Base-by-base conservation (phyloP, 2,329 filamentous ascomycete species). In the Fusarium pseudoanthophilum region DNA sequence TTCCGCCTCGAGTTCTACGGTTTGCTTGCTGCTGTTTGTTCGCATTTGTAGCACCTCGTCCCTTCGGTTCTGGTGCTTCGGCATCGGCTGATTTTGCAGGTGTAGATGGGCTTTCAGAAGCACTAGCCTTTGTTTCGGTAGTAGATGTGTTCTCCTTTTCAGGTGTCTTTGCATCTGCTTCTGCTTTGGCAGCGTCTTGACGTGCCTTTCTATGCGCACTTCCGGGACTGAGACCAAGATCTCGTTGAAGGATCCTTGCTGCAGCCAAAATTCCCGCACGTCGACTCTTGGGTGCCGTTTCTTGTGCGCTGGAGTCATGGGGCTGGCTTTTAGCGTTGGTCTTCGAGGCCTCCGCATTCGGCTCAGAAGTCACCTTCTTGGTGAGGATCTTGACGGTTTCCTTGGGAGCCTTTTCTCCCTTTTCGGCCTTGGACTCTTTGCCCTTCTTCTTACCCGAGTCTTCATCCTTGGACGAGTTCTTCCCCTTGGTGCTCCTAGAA, bases 321-420 rank as follows among this genome's bases (percentile, higher is more conserved):
- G 40, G 45, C 36, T 87, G 83, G 61, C 75, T 80, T 15, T 84
- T 79, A 11, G 81, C 77, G 13, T 82, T 82, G 15, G 80, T 76
- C 73, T 87, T 86, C 18, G 86, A 84, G 16, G 85, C 81, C 37
- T 88, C 85, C 7, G 83, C 82, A 5, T 84, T 82, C 56, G 85
- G 83, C 61, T 90, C 89, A 1, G 84, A 80, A 24, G 87, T 82
- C 15, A 86, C 83, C 76, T 89, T 88, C 80, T 91, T 90, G 34
- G 88, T 90, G 11, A 92, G 83, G 57, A 92, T 89, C 79, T 89
- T 92, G 73, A 92, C 87, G 6, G 87, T 87, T 75, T 91, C 89
- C 72, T 87, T 90, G 39, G 84, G 78, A 18, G 83, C 78, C 75
- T 87, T 89, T 26, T 92, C 83, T 7, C 83, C 78, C 75, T 87